These are phyloP conservation scores for Fraxinus floribunda DNA, from an alignment of 305 asterid species.

Conservation along the genomic window DNA sequence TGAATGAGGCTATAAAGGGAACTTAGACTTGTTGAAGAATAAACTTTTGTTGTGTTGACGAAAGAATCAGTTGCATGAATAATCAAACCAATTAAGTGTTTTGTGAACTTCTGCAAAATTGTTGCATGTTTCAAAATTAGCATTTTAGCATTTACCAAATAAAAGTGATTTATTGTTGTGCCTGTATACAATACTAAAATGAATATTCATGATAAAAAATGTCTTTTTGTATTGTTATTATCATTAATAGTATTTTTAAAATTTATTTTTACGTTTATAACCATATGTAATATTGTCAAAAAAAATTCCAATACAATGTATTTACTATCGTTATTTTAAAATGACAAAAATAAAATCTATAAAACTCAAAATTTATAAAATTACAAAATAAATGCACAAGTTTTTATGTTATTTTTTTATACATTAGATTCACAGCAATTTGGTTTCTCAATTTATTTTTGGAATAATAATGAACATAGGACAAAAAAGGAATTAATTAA, in stretches of 20 bases:
- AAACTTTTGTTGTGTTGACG: neutral
- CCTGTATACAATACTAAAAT: neutral
- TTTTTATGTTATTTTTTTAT: neutral
- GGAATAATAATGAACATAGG: neutral
- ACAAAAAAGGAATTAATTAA: neutral
- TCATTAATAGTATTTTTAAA: neutral
- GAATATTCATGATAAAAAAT: neutral
- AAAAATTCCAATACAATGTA: neutral
- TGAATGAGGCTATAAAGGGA: neutral
- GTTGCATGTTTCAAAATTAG: neutral
- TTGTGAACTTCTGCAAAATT: neutral
- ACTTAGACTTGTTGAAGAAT: neutral
- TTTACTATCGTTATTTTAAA: neutral
- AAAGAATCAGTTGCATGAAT: neutral
- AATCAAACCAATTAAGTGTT: neutral
- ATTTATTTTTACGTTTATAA: too few species aligned
- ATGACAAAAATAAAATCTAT: neutral
- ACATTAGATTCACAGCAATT: neutral
- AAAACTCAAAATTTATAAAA: neutral
- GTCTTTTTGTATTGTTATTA: neutral
- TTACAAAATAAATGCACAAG: neutral
- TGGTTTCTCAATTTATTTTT: neutral
- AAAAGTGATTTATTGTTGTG: neutral
- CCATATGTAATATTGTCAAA: neutral
- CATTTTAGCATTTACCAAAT: neutral